phyloP scores from a whole-genome alignment of 2,329 filamentous ascomycete genomes.

The Penicillium decumbens region DNA sequence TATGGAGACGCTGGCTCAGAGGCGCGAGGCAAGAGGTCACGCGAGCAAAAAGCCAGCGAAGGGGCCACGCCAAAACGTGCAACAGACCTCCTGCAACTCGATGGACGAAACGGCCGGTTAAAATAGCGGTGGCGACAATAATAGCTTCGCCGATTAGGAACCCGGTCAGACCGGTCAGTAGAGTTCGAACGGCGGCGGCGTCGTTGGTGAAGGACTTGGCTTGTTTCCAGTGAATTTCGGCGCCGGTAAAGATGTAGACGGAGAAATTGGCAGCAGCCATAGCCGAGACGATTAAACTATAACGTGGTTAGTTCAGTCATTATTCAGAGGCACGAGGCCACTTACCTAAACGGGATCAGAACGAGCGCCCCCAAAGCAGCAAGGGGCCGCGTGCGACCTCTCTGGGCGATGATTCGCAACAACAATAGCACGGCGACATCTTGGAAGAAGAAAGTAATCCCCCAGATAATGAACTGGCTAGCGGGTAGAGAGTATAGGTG shows the following conservation, averaged over 20 bases:
- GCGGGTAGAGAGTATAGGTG: slow-evolving; percentile 25
- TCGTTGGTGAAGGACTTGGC: slow-evolving; percentile 10
- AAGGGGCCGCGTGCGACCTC: slow-evolving; percentile 19
- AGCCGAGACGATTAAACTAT: slow-evolving; percentile 5
- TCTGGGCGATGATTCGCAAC: slow-evolving; percentile 22
- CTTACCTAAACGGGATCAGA: slow-evolving; percentile 29
- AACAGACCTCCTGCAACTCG: neutral
- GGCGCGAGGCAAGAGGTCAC: slow-evolving; percentile 1
- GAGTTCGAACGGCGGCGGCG: slow-evolving; percentile 4
- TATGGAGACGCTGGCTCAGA: neutral
- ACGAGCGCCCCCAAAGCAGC: slow-evolving; percentile 19
- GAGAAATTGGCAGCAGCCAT: slow-evolving; percentile 21
- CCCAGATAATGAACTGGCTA: slow-evolving; percentile 24
- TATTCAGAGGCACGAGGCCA: slow-evolving; percentile 1
- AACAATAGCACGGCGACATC: slow-evolving; percentile 27
- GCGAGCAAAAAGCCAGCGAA: slow-evolving; percentile 2
- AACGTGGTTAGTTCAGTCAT: no score
- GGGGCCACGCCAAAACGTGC: slow-evolving; percentile 10
- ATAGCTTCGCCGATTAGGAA: slow-evolving; percentile 1
- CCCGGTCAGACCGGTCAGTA: slow-evolving; percentile 11
- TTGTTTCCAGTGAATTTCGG: slow-evolving; percentile 25
- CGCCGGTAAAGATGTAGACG: slow-evolving; percentile 17
- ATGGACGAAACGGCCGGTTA: slow-evolving; percentile 6
- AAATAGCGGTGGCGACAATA: slow-evolving; percentile 10
- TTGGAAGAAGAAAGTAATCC: slow-evolving; percentile 30